Conservation (phyloP, 495 filamentous ascomycete species). For the Emericellopsis terricola region DNA sequence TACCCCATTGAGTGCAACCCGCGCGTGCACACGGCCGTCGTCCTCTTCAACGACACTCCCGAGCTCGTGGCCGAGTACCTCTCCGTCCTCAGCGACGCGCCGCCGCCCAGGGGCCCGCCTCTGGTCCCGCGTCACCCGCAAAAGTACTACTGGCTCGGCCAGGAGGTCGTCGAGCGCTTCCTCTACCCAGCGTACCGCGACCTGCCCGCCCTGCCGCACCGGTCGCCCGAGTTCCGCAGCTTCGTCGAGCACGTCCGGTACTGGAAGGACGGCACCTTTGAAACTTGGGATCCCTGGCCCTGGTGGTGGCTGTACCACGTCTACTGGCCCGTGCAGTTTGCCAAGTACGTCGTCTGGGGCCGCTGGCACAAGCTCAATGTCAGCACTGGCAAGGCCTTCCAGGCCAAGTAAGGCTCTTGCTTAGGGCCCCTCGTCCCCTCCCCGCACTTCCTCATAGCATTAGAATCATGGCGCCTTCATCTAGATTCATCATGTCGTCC, state of each 20-base stretch:
- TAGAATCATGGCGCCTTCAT: constrained; percentile 22
- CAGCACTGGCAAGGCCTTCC: not conserved
- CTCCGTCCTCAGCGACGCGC: constrained; percentile 9
- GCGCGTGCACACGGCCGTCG: constrained; percentile 38
- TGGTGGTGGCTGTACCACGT: constrained; percentile 39
- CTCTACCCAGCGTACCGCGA: constrained; percentile 25
- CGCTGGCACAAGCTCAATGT: not conserved
- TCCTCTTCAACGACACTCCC: constrained; percentile 27
- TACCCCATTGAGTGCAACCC: constrained; percentile 49
- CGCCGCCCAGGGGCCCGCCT: constrained; percentile 6
- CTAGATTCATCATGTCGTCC: constrained; percentile 34
- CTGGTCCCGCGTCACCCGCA: constrained; percentile 10
- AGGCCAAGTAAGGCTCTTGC: not conserved
- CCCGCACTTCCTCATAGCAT: constrained; percentile 6
- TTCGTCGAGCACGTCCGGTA: constrained; percentile 24
- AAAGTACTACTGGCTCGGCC: constrained; percentile 37
- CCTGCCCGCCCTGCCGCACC: constrained; percentile 11
- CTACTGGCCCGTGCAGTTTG: constrained; percentile 30
- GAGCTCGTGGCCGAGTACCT: constrained; percentile 19
- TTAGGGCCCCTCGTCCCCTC: too few relatives aligned
- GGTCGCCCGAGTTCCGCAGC: constrained; percentile 3
- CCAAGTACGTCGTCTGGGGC: not conserved
- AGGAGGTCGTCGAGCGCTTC: constrained; percentile 29
- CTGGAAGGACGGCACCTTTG: constrained; percentile 44
- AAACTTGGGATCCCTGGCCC: constrained; percentile 41